phyloP scores from a whole-genome alignment of 1,139 yeast species.

The Kodamaea anthophila region DNA sequence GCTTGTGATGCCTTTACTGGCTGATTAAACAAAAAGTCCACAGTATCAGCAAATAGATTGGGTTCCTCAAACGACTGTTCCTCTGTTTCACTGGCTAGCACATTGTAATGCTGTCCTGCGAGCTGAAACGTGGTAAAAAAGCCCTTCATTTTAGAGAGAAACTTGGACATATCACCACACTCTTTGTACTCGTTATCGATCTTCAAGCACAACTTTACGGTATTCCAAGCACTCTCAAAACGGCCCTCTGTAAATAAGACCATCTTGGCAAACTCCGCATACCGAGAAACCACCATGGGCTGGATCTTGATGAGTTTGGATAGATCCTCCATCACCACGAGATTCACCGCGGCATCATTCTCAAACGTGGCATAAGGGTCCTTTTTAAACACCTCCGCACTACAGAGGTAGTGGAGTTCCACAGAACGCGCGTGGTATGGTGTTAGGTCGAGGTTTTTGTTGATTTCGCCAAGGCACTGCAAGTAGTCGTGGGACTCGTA shows the following conservation, averaged over 20 bases:
- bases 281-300: conserved; percentile 28
- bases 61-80: conserved; percentile 15
- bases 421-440: conserved; percentile 18
- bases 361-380: conserved; percentile 9
- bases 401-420: conserved; percentile 18
- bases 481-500: conserved; percentile 14
- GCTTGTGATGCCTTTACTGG: conserved; percentile 26
- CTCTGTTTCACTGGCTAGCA: conserved; percentile 13
- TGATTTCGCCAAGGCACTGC: conserved; percentile 18
- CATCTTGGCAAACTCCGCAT: conserved; percentile 31
- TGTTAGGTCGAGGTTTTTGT: conserved; percentile 16
- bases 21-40: conserved; percentile 20
- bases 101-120: conserved; percentile 30
- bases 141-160: conserved; percentile 27
- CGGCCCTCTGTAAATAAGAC: conserved; percentile 47
- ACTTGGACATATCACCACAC: conserved; percentile 50
- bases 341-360: conserved; percentile 8
- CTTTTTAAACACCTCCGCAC: conserved; percentile 12
- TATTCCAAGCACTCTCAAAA: conserved; percentile 42
- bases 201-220: conserved; percentile 56
- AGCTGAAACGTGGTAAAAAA: conserved; percentile 36
- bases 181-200: conserved; percentile 58
- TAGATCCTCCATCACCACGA: conserved; percentile 20
- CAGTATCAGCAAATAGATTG: conserved; percentile 25
- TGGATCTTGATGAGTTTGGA: conserved; percentile 23